These are phyloP conservation scores for Globisporangium carolinianum DNA, from an alignment of 352 stramenopile species.

Conservation along the genomic window DNA sequence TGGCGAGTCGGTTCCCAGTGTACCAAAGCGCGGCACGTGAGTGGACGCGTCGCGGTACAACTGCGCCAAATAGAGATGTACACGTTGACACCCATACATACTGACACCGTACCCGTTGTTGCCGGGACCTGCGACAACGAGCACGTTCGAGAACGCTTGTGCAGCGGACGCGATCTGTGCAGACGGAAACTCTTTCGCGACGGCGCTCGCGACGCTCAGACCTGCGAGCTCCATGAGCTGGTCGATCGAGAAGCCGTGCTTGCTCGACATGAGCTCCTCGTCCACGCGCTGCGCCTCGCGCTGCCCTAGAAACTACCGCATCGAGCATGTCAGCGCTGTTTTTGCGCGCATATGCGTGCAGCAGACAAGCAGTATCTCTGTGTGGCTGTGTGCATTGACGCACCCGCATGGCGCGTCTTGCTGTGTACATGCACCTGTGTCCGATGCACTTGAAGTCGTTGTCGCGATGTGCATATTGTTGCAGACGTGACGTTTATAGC, in stretches of 20 bases:
- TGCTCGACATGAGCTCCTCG: constrained; percentile 85
- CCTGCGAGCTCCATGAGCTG: constrained; percentile 99
- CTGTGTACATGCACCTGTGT: constrained; percentile 2
- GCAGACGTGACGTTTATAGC: no score
- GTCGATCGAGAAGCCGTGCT: constrained; percentile 90
- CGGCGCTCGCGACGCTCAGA: constrained; percentile 89
- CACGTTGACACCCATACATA: background rate
- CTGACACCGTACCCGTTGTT: constrained; percentile 92
- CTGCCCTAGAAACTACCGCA: constrained; percentile 55
- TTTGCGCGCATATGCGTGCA: background rate
- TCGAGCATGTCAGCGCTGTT: background rate
- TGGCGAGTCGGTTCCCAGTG: constrained; percentile 7
- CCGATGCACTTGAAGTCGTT: background rate
- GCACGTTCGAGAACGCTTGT: constrained; percentile 40
- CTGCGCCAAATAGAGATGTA: no score
- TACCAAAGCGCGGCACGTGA: no score
- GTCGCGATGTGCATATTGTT: no score
- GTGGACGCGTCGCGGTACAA: no score
- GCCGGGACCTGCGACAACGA: constrained; percentile 94
- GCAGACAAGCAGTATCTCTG: no score
- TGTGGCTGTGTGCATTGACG: background rate
- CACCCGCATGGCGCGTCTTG: constrained; percentile 7
- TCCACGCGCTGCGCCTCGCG: constrained; percentile 80
- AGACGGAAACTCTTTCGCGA: constrained; percentile 65
- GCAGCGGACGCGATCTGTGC: background rate